These are phyloP conservation scores for Mycena kentingensis DNA, from an alignment of 768 basidiomycete species.

Conservation along the genomic window DNA sequence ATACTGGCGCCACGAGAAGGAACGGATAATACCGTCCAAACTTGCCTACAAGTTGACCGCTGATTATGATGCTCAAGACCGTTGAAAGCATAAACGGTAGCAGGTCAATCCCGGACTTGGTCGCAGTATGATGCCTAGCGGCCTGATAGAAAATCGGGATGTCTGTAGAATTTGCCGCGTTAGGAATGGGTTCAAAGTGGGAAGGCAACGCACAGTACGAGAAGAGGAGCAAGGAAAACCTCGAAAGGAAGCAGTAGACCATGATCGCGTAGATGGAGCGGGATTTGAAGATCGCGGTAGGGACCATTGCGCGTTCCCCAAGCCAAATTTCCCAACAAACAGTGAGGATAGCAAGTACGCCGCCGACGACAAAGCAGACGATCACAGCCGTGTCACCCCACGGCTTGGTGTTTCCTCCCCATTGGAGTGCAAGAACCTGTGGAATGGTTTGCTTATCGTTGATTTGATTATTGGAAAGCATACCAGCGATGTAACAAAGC, in stretches of 20 bases:
- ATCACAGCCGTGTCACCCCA: constrained; percentile 40
- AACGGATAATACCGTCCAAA: constrained; percentile 5
- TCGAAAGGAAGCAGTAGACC: not conserved
- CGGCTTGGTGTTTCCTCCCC: constrained; percentile 43
- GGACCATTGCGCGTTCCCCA: constrained; percentile 4
- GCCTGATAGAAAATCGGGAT: constrained; percentile 1
- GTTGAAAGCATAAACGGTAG: not conserved
- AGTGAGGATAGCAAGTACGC: not conserved
- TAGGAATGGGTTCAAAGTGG: no score
- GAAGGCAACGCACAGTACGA: no score
- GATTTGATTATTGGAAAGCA: no score
- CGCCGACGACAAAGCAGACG: constrained; percentile 3
- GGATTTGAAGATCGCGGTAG: not conserved
- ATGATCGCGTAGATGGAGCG: not conserved
- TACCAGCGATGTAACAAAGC: constrained; percentile 34
- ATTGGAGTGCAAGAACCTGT: constrained; percentile 44
- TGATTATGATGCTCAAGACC: not conserved
- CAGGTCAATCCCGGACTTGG: constrained; percentile 1
- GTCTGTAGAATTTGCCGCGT: no score
- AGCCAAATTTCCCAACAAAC: constrained; percentile 7
- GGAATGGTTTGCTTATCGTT: no score
- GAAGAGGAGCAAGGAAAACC: not conserved
- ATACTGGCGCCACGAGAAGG: constrained; percentile 1
- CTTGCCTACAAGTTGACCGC: not conserved
- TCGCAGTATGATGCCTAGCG: not conserved